A percentile compares a stretch with the other conserved stretches of the same genome.
Conservation (phyloP, 2,329 filamentous ascomycete species). For the Teratosphaeria destructans region DNA sequence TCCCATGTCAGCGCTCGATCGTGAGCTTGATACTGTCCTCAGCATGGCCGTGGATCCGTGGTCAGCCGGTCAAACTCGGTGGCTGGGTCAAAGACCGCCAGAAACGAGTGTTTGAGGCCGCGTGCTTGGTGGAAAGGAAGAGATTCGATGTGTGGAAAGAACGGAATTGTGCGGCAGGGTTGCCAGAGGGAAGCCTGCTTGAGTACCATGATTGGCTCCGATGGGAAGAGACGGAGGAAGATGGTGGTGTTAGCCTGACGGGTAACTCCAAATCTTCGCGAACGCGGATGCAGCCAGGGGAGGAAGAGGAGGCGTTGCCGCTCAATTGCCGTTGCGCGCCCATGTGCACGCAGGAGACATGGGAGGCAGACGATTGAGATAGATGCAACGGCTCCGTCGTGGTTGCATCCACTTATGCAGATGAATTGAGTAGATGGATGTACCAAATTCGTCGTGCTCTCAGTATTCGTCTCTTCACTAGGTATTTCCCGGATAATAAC, state of each 20-base stretch:
- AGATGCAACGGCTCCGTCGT: background rate
- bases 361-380: slow-evolving; percentile 1
- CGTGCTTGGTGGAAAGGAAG: slow-evolving; percentile 4
- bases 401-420: background rate
- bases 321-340: background rate
- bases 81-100: slow-evolving; percentile 17
- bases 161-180: background rate
- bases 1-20: slow-evolving; percentile 14
- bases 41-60: slow-evolving; percentile 13
- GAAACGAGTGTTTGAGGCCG: slow-evolving; percentile 13
- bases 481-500: no score
- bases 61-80: slow-evolving; percentile 14
- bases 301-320: background rate
- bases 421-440: background rate
- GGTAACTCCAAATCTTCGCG: background rate
- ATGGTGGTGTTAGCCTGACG: slow-evolving; percentile 12
- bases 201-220: slow-evolving; percentile 10
- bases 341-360: background rate
- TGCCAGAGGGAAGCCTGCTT: slow-evolving; percentile 1
- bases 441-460: background rate
- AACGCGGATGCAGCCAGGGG: background rate
- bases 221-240: slow-evolving; percentile 3
- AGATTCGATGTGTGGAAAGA: slow-evolving; percentile 9
- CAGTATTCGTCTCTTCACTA: no score
- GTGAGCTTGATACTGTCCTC: slow-evolving; percentile 14